Percentiles rank a stretch among this genome's conserved stretches.
Evolutionary conservation across 2,329 filamentous ascomycete species (phyloP).

Genomic region (Pseudocercospora cruenta): DNA sequence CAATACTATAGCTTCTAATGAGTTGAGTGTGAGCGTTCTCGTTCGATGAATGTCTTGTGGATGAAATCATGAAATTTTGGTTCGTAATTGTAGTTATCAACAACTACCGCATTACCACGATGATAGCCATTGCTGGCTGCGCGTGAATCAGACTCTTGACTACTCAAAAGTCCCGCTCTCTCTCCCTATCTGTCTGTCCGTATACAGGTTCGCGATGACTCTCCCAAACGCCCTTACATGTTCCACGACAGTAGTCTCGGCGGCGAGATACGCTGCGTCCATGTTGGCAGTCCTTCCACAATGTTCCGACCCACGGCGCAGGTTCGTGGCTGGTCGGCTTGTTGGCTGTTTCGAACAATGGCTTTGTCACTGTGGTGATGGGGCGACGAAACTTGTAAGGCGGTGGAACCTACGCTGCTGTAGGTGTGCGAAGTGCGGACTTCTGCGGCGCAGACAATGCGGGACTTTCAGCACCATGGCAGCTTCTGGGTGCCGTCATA

Average conservation of each 20-base stretch:
- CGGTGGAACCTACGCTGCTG: background rate
- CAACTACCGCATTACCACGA: background rate
- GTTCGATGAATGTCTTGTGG: slow-evolving; percentile 7
- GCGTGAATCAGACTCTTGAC: background rate
- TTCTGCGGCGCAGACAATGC: background rate
- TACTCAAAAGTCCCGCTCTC: background rate
- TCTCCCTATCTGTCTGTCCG: too few species aligned
- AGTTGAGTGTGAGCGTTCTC: slow-evolving; percentile 13
- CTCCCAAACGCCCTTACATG: background rate
- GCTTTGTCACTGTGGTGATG: background rate
- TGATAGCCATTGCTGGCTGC: background rate
- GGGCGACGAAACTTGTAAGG: background rate
- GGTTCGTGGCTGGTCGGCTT: background rate
- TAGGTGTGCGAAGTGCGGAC: background rate
- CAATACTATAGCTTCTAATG: background rate
- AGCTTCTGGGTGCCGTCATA: background rate
- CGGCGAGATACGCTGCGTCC: background rate
- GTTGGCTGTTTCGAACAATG: background rate
- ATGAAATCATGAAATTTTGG: slow-evolving; percentile 12
- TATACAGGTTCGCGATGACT: too few species aligned
- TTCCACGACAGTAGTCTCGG: background rate
- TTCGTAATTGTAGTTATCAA: slow-evolving; percentile 12
- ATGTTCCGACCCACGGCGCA: background rate
- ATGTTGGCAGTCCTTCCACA: too few species aligned
- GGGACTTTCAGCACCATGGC: background rate